Evolutionary conservation across 148 eudicot species (phyloP).

Genomic region (Diospyros kaki): DNA sequence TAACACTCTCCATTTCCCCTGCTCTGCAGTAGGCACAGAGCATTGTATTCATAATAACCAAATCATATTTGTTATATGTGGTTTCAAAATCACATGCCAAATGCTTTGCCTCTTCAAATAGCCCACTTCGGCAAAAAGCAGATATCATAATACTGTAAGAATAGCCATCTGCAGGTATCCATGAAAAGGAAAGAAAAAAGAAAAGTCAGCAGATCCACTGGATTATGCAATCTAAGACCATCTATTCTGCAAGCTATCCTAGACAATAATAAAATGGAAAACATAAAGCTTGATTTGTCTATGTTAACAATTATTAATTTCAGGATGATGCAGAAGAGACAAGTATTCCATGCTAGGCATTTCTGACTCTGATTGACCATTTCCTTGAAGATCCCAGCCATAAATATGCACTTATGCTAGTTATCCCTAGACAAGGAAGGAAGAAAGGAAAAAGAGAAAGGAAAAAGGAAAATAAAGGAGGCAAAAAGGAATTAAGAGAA

Average conservation of each 20-base stretch:
- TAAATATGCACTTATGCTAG: not conserved
- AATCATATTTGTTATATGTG: slow-evolving; percentile 53
- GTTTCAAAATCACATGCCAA: slow-evolving; percentile 66
- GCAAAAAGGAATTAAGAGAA: not conserved
- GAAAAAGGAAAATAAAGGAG: not conserved
- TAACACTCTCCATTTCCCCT: slow-evolving; percentile 84
- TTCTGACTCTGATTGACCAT: not conserved
- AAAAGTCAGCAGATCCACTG: not conserved
- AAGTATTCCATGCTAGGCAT: too few species aligned
- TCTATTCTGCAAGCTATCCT: slow-evolving; percentile 2
- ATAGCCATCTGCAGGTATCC: slow-evolving; percentile 67
- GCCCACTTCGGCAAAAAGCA: slow-evolving; percentile 64
- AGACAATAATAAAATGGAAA: slow-evolving; percentile 2
- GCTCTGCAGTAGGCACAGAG: slow-evolving; percentile 89
- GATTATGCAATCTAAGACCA: not conserved
- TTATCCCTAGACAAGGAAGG: not conserved
- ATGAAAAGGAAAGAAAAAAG: not conserved
- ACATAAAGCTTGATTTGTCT: not conserved
- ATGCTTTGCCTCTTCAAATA: slow-evolving; percentile 69
- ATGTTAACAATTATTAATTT: too few species aligned
- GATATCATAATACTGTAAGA: slow-evolving; percentile 85
- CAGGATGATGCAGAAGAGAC: too few species aligned
- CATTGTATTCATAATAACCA: slow-evolving; percentile 76
- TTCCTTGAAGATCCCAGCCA: not conserved
- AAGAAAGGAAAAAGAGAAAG: not conserved